Conservation (phyloP, 164 flowering plant species). For the Malania oleifera region DNA sequence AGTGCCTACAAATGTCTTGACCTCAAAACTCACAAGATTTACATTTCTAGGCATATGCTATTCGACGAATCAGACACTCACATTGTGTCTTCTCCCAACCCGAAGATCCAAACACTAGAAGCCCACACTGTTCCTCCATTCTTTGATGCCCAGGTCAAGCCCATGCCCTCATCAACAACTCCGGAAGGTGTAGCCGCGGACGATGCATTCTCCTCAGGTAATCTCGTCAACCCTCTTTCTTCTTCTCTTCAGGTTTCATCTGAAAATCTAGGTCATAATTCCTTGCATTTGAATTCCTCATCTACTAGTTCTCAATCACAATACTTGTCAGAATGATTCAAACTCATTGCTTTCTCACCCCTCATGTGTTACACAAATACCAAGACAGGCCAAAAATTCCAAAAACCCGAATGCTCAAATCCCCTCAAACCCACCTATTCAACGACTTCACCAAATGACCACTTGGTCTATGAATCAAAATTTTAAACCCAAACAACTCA, state of each 20-base stretch:
- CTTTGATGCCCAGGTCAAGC: background rate
- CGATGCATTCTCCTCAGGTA: background rate
- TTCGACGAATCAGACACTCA: background rate
- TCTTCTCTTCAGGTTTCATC: background rate
- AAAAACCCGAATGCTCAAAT: too few relatives aligned
- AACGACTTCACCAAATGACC: too few relatives aligned
- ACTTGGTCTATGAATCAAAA: too few relatives aligned
- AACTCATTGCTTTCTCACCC: background rate
- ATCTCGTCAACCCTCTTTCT: background rate
- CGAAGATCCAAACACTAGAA: background rate
- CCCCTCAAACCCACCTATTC: too few relatives aligned
- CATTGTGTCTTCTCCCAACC: background rate
- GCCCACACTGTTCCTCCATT: background rate
- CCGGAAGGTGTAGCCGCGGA: background rate
- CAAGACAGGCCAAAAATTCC: too few relatives aligned
- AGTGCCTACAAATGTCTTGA: conserved; percentile 3
- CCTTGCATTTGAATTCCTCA: too few relatives aligned
- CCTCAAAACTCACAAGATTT: background rate
- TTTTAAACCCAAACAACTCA: too few relatives aligned
- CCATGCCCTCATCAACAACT: background rate
- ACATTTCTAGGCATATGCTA: too few relatives aligned
- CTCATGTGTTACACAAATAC: background rate
- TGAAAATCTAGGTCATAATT: too few relatives aligned
- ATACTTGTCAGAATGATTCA: background rate
- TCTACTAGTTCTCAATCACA: background rate